phyloP scores from a whole-genome alignment of 805 yeast genomes.

The Cyberlindnera lachancei region DNA sequence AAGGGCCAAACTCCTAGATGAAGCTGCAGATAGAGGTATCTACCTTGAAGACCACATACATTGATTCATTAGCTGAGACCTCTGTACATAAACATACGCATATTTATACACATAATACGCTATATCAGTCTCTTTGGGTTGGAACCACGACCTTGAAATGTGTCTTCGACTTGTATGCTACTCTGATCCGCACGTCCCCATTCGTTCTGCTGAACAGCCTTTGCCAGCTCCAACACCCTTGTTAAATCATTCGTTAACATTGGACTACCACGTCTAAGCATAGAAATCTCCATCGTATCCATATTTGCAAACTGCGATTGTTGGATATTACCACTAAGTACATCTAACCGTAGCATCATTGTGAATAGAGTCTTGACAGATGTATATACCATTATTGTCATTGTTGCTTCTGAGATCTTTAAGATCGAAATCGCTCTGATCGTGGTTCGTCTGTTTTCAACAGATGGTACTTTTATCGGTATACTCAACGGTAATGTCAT shows the following conservation, averaged over 20 bases:
- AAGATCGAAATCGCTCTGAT: no score
- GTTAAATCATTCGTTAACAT: slow-evolving; percentile 12
- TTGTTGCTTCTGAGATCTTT: no score
- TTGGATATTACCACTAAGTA: no score
- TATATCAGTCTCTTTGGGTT: not conserved
- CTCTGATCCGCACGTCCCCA: slow-evolving; percentile 18
- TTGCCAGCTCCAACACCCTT: slow-evolving; percentile 14
- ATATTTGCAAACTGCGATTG: slow-evolving; percentile 7
- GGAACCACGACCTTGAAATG: slow-evolving; percentile 10
- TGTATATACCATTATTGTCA: no score
- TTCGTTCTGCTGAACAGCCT: slow-evolving; percentile 18
- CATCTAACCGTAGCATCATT: not conserved
- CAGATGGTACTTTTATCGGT: no score
- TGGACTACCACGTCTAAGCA: slow-evolving; percentile 14
- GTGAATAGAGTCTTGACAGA: slow-evolving; percentile 6
- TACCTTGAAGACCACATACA: slow-evolving; percentile 28
- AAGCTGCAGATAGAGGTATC: slow-evolving; percentile 39
- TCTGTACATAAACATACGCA: not conserved
- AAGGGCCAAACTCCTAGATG: slow-evolving; percentile 30
- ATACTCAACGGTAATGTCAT: no score
- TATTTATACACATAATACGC: not conserved
- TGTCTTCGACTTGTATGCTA: slow-evolving; percentile 12
- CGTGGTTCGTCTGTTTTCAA: no score
- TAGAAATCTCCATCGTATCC: slow-evolving; percentile 10
- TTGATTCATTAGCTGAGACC: no score